phyloP scores from a whole-genome alignment of 495 filamentous ascomycete species.

The Tuber borchii region DNA sequence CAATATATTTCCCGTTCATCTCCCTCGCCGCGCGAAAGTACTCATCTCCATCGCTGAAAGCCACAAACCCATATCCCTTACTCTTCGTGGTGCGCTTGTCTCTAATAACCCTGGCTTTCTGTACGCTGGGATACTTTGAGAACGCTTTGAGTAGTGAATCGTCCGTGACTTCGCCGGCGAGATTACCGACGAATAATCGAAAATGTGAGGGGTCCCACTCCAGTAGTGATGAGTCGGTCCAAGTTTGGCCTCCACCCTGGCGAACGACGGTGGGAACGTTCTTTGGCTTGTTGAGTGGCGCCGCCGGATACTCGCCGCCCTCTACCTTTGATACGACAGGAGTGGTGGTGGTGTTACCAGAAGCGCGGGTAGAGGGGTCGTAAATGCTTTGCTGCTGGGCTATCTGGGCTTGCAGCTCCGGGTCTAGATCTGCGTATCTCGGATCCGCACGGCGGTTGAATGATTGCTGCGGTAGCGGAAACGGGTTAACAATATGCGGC shows the following conservation, averaged over 20 bases:
- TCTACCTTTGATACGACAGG: constrained; percentile 47
- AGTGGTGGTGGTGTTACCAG: constrained; percentile 45
- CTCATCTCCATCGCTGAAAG: constrained; percentile 89
- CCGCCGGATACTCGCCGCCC: constrained; percentile 31
- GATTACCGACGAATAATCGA: constrained; percentile 89
- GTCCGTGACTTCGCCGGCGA: constrained; percentile 97
- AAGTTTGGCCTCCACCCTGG: constrained; percentile 79
- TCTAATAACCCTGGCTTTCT: constrained; percentile 88
- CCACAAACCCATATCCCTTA: constrained; percentile 93
- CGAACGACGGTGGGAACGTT: constrained; percentile 71
- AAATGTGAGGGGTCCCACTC: constrained; percentile 97
- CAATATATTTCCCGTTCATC: constrained; percentile 99
- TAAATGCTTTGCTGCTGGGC: constrained; percentile 97
- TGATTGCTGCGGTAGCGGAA: constrained; percentile 53
- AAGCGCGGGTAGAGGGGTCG: constrained; percentile 51
- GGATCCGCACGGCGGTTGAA: constrained; percentile 39
- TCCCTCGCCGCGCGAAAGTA: constrained; percentile 92
- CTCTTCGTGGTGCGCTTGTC: constrained; percentile 94
- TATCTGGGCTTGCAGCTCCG: constrained; percentile 85
- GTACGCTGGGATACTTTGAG: constrained; percentile 73
- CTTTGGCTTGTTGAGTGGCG: constrained; percentile 36
- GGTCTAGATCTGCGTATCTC: constrained; percentile 56
- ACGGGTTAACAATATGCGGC: constrained; percentile 80
- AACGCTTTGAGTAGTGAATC: constrained; percentile 93
- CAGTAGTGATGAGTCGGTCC: constrained; percentile 75